Conservation (phyloP, 257 asterid species). For the Ocimum tenuiflorum region DNA sequence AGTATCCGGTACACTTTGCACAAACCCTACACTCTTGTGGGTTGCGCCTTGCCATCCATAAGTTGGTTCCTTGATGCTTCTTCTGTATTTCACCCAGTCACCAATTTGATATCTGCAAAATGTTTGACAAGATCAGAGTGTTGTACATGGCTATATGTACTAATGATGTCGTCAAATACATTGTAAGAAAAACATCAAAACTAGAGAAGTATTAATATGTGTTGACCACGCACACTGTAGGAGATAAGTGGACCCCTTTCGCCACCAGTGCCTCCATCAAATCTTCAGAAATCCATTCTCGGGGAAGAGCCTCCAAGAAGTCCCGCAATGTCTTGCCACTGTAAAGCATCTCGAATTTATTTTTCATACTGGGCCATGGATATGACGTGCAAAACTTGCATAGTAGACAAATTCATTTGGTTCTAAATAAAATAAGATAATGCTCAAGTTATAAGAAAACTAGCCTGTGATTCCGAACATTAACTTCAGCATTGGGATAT, state of each 20-base stretch:
- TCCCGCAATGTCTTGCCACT: conserved; percentile 86
- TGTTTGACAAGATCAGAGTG: conserved; percentile 8
- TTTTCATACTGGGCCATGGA: conserved; percentile 17
- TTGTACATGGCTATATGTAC: conserved; percentile 10
- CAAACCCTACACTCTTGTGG: conserved; percentile 87
- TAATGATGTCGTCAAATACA: conserved; percentile 11
- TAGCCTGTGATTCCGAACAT: conserved; percentile 93
- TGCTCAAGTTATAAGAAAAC: conserved; percentile 23
- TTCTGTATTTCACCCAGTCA: conserved; percentile 93
- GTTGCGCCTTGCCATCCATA: conserved; percentile 95
- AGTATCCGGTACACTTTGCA: conserved; percentile 73
- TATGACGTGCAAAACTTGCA: conserved; percentile 8
- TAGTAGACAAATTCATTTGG: conserved; percentile 6
- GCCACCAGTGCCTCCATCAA: conserved; percentile 67
- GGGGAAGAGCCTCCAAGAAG: conserved; percentile 91
- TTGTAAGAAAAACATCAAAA: conserved; percentile 8
- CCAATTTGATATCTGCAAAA: conserved; percentile 67
- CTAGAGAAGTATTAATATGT: background rate
- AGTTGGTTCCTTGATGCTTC: conserved; percentile 61
- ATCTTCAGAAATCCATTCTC: conserved; percentile 99
- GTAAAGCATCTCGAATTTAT: conserved; percentile 26
- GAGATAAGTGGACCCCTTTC: conserved; percentile 73
- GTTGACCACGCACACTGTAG: conserved; percentile 54
- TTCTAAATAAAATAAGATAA: conserved; percentile 6
- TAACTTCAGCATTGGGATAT: conserved; percentile 77